Percentiles rank a stretch among this genome's conserved stretches.
These are phyloP conservation scores for Salicornia ramosissima DNA, from an alignment of 148 eudicot genomes.

Conservation along the genomic window DNA sequence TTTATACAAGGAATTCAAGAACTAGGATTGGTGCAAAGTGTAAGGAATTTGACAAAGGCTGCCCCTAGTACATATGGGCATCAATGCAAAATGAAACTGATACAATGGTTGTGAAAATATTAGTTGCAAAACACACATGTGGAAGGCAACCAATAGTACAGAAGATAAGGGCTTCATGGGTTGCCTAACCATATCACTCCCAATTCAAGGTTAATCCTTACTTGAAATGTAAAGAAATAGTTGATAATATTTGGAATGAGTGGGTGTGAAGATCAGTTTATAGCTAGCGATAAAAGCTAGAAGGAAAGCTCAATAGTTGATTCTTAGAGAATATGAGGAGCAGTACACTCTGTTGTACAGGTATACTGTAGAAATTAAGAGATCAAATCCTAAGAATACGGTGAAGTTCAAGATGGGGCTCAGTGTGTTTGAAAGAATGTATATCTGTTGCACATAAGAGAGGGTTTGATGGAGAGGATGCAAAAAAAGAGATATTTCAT, in stretches of 20 bases:
- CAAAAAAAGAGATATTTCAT: too few relatives aligned
- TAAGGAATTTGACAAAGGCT: too few relatives aligned
- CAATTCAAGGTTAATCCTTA: neutral
- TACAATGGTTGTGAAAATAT: neutral
- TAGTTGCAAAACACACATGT: neutral
- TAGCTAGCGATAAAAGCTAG: neutral
- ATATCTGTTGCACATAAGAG: neutral
- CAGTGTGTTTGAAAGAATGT: neutral
- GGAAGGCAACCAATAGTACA: neutral
- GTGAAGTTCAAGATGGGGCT: neutral
- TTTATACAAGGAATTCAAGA: too few relatives aligned
- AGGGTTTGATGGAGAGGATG: too few relatives aligned
- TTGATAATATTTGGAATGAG: neutral
- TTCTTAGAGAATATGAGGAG: neutral
- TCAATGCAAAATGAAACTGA: neutral
- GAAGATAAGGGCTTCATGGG: neutral
- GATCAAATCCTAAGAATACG: neutral
- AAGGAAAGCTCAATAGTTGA: neutral
- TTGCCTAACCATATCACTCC: neutral
- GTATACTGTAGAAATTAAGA: neutral
- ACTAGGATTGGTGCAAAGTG: too few relatives aligned
- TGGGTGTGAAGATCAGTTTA: neutral
- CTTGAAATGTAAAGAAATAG: too few relatives aligned
- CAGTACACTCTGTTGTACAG: neutral
- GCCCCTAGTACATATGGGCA: neutral